A percentile compares a stretch with the other conserved stretches of the same genome.
phyloP scores from a whole-genome alignment of 148 eudicot genomes.

The Rhododendron molle region DNA sequence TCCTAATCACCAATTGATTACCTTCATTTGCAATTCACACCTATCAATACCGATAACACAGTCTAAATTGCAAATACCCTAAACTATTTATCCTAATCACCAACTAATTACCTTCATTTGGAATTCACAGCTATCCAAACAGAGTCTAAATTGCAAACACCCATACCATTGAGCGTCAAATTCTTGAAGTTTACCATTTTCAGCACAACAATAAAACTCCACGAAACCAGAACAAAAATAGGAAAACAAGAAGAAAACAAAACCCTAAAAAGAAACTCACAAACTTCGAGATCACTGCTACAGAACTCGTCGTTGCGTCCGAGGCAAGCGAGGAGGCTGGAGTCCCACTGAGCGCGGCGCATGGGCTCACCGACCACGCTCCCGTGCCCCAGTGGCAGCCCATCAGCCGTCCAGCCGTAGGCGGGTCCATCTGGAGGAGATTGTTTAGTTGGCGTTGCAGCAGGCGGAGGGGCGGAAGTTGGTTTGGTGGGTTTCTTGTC shows the following conservation, averaged over 20 bases:
- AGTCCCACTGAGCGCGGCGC: slow-evolving; percentile 53
- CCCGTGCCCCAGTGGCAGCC: slow-evolving; percentile 38
- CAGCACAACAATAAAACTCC: neutral
- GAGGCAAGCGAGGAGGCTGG: slow-evolving; percentile 53
- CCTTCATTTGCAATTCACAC: too few relatives aligned
- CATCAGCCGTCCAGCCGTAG: slow-evolving; percentile 66
- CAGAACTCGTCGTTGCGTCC: slow-evolving; percentile 69
- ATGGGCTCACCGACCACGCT: slow-evolving; percentile 33
- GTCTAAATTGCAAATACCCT: neutral
- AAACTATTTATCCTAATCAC: too few relatives aligned
- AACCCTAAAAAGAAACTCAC: too few relatives aligned
- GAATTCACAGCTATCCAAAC: neutral
- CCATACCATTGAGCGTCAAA: neutral
- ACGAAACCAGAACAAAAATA: neutral
- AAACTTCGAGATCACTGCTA: too few relatives aligned
- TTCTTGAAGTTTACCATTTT: neutral
- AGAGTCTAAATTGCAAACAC: neutral
- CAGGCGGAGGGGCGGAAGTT: slow-evolving; percentile 10
- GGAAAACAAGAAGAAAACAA: neutral
- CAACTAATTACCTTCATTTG: neutral
- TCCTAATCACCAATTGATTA: too few relatives aligned
- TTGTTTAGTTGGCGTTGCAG: neutral
- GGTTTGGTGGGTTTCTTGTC: neutral
- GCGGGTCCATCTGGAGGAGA: neutral
- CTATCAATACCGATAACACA: too few relatives aligned